Percentiles rank a stretch among this genome's conserved stretches.
These are phyloP conservation scores for Solanum sparsipilum DNA, from an alignment of 257 asterid genomes.

Conservation along the genomic window DNA sequence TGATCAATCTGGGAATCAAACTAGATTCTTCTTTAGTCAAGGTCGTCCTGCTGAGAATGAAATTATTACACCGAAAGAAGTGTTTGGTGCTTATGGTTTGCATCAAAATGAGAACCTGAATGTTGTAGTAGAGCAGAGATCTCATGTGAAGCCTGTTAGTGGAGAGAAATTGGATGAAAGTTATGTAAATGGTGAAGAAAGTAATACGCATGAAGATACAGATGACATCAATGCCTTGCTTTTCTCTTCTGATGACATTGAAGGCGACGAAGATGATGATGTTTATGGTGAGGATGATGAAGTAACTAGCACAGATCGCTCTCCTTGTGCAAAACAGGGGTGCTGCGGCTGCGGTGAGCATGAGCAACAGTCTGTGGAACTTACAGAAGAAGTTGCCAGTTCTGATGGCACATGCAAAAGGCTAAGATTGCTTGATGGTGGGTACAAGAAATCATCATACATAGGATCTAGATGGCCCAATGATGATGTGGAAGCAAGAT, in stretches of 20 bases:
- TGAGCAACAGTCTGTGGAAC: constrained; percentile 12
- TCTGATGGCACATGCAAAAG: constrained; percentile 45
- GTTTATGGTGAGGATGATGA: constrained; percentile 46
- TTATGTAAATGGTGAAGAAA: constrained; percentile 31
- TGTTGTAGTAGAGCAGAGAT: constrained; percentile 7
- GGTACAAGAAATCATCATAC: constrained; percentile 44
- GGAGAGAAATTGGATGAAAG: constrained; percentile 32
- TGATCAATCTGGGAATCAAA: constrained; percentile 51
- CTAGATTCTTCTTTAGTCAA: constrained; percentile 42
- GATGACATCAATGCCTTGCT: constrained; percentile 73
- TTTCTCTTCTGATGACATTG: constrained; percentile 37
- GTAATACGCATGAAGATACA: constrained; percentile 49
- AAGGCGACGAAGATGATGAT: constrained; percentile 15
- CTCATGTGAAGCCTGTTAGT: constrained; percentile 7
- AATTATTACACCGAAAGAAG: constrained; percentile 10
- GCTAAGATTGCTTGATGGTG: constrained; percentile 53
- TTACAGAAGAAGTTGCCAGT: constrained; percentile 45
- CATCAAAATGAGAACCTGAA: constrained; percentile 9
- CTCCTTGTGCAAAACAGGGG: constrained; percentile 15
- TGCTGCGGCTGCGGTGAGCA: constrained; percentile 7
- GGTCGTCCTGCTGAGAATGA: constrained; percentile 18
- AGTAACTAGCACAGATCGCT: constrained; percentile 57
- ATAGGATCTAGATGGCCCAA: not conserved
- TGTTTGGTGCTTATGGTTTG: constrained; percentile 10
- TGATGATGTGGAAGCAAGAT: constrained; percentile 22